phyloP scores from a whole-genome alignment of 169 alveolate species.

The Cryptosporidium ryanae region DNA sequence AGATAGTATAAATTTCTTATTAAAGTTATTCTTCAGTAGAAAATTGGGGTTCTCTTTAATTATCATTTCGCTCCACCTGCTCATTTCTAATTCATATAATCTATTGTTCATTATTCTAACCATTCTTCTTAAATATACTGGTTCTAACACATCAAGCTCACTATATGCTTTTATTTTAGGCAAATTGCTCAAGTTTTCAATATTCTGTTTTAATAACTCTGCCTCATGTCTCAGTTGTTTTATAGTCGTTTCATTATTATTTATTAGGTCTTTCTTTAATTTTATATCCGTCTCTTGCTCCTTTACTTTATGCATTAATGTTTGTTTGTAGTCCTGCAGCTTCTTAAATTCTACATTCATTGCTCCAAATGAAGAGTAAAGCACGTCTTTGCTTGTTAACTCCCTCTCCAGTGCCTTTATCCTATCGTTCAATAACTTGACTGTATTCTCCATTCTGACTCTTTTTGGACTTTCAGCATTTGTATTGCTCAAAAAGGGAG shows the following conservation, averaged over 20 bases:
- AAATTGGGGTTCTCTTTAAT: conserved; percentile 29
- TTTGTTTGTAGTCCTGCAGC: conserved; percentile 45
- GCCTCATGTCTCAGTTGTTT: conserved; percentile 17
- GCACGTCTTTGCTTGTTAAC: conserved; percentile 14
- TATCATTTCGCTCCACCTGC: conserved; percentile 39
- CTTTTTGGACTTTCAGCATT: conserved; percentile 48
- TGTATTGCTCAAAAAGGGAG: background rate
- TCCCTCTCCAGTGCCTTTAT: conserved; percentile 32
- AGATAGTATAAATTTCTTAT: background rate
- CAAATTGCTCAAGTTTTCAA: conserved; percentile 42
- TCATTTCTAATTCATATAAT: conserved; percentile 53
- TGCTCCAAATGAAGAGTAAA: conserved; percentile 21
- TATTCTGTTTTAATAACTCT: conserved; percentile 8
- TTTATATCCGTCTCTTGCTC: conserved; percentile 41
- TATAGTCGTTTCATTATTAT: conserved; percentile 22
- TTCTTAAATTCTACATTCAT: conserved; percentile 49
- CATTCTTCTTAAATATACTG: conserved; percentile 46
- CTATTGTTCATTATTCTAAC: conserved; percentile 40
- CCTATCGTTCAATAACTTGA: conserved; percentile 32
- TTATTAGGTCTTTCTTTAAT: conserved; percentile 8
- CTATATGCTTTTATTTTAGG: conserved; percentile 74
- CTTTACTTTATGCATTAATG: conserved; percentile 40
- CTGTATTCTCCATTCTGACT: conserved; percentile 5
- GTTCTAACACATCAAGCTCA: conserved; percentile 63
- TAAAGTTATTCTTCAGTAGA: background rate